Evolutionary conservation across 176 grass and related monocot genomes (phyloP).

Genomic region (Echinochloa phyllopogon): DNA sequence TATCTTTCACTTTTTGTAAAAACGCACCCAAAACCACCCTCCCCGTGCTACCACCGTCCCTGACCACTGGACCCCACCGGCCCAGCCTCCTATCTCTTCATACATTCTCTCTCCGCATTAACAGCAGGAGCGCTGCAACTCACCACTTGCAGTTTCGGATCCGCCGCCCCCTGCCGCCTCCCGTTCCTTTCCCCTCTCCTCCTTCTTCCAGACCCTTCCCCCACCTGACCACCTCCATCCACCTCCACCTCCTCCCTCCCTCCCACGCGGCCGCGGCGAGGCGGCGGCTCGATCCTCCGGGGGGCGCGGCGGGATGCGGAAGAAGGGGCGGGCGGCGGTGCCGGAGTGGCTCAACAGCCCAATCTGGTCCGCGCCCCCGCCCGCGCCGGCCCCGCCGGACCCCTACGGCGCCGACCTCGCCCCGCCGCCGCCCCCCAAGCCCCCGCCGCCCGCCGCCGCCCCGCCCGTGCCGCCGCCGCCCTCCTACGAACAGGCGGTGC

Average conservation of each 20-base stretch:
- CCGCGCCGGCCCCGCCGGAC: constrained; percentile 35
- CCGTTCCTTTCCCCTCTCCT: not conserved
- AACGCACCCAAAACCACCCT: not conserved
- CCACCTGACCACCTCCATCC: not conserved
- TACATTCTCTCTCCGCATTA: not conserved
- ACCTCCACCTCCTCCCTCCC: not conserved
- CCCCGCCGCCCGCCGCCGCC: constrained; percentile 19
- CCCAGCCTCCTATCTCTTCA: not conserved
- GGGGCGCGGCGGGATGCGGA: constrained; percentile 37
- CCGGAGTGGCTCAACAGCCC: constrained; percentile 97
- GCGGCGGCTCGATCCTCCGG: not conserved
- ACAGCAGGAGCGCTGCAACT: not conserved
- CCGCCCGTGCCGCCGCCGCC: constrained; percentile 34
- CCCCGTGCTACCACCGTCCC: not conserved
- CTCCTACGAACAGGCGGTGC: constrained; percentile 55
- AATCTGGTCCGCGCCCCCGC: constrained; percentile 66
- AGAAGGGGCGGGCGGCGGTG: constrained; percentile 54
- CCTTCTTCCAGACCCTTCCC: not conserved
- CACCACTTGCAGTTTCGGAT: not conserved
- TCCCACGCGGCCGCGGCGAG: not conserved
- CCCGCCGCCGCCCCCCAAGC: constrained; percentile 23
- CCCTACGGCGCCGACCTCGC: constrained; percentile 51
- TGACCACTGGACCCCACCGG: not conserved
- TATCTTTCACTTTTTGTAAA: no score
- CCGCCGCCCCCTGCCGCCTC: not conserved